Evolutionary conservation across 306 rosid species (phyloP), one percentile per base, ranked within the genome.

Genomic region (Citrullus mucosospermus): DNA sequence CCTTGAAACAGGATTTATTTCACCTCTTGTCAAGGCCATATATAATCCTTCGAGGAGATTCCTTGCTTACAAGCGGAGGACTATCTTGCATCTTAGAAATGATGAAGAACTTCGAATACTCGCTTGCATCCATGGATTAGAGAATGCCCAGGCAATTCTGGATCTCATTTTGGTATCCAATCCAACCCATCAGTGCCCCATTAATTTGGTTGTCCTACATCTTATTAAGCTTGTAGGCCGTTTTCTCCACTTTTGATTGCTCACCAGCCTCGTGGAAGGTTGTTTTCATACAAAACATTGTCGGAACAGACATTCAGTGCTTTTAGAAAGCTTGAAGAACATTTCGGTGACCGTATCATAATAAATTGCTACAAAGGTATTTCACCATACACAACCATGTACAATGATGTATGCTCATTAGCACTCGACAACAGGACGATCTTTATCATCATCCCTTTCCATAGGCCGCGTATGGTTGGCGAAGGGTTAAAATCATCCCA

Each of bases 331-430:
- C 85, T 84, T 74, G 85, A 78, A 81, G 30, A 58, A 9, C 82
- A 60, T 59, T 78, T 68, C 39, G 50, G 32, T 48, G 88, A 78
- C 36, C 81, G 80, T 25, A 66, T 88, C 54, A 14, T 69, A 9
- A 16, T 89, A 2, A 84, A 81, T 62, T 89, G 84, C 83, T 91
- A 80, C 50, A 85, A 86, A 70, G 93, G 90, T 65, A 84, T 89
- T 25, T 91, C 92, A 53, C 96, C 92, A 3, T 86, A 82, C 82
- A 79, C 87, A n/a, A 86, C 93, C 28, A 91, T 91, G 96, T 91
- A 91, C 86, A 88, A 88, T 75, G 93, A 91, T 61, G 92, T 91
- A 1, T 91, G 96, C 85, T 89, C 85, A 77, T 55, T 85, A 55
- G 92, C 93, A 48, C 91, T 88, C 18, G 96, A 91, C 43, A 89